Evolutionary conservation across 768 basidiomycete genomes (phyloP).

Genomic region (Porphyrellus cyaneotinctus): DNA sequence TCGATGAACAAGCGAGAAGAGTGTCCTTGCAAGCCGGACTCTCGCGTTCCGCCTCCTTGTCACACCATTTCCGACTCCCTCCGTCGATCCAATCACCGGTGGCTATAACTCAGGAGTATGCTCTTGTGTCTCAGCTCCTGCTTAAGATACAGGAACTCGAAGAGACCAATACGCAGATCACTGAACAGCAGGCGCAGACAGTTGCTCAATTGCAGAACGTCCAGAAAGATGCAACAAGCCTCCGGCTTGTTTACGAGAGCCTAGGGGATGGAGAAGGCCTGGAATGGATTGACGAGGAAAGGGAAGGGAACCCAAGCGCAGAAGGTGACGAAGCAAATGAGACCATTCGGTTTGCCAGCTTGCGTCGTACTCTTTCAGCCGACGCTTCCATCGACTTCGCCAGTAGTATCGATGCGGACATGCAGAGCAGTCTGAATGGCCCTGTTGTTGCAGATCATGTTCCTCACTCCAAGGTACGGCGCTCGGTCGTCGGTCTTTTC

Average conservation of each 20-base stretch:
- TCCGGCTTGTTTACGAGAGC: conserved; percentile 65
- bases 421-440: conserved; percentile 26
- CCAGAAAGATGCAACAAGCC: conserved; percentile 67
- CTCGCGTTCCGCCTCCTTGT: conserved; percentile 26
- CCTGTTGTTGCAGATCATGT: conserved; percentile 12
- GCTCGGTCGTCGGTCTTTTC: conserved; percentile 63
- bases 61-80: conserved; percentile 16
- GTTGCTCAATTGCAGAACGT: conserved; percentile 59
- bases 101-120: conserved; percentile 37
- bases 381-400: conserved; percentile 23
- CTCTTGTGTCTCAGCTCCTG: conserved; percentile 66
- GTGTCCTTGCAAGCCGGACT: conserved; percentile 18
- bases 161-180: conserved; percentile 63
- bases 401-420: conserved; percentile 16
- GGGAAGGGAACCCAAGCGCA: conserved; percentile 28
- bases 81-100: conserved; percentile 11
- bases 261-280: conserved; percentile 51
- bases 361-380: conserved; percentile 23
- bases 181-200: conserved; percentile 61
- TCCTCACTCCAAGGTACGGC: conserved; percentile 36
- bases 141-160: conserved; percentile 76
- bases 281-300: conserved; percentile 41
- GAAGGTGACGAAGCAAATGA: conserved; percentile 30
- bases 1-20: conserved; percentile 17
- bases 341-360: conserved; percentile 30